Conservation (phyloP, 768 basidiomycete species). For the Myochromella boudieri region DNA sequence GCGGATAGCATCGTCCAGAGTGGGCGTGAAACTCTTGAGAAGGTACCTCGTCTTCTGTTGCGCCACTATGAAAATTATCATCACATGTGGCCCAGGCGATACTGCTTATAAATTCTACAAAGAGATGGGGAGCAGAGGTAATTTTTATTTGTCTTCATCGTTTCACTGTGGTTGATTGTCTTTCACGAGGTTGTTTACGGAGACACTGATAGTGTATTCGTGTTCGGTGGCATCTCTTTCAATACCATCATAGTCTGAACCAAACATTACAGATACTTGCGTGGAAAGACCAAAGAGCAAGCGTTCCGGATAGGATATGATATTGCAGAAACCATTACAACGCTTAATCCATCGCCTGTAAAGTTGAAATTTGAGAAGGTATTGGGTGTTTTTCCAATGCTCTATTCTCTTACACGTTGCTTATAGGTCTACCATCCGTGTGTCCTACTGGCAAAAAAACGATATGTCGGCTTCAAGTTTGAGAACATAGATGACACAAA, state of each 20-base stretch:
- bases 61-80: neutral
- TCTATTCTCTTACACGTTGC: neutral
- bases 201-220: slow-evolving; percentile 95
- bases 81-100: slow-evolving; percentile 63
- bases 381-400: neutral
- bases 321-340: slow-evolving; percentile 86
- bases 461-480: slow-evolving; percentile 97
- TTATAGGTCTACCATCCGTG: slow-evolving; percentile 89
- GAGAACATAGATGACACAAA: slow-evolving; percentile 78
- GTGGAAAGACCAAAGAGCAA: slow-evolving; percentile 88
- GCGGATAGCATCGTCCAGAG: slow-evolving; percentile 98
- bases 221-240: slow-evolving; percentile 34
- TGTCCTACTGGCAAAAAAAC: slow-evolving; percentile 96
- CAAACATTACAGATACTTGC: slow-evolving; percentile 53
- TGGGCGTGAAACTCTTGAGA: slow-evolving; percentile 92
- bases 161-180: neutral
- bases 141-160: neutral
- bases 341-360: slow-evolving; percentile 83
- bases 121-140: slow-evolving; percentile 83
- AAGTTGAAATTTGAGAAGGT: slow-evolving; percentile 99
- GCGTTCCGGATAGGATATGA: slow-evolving; percentile 93
- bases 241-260: neutral
- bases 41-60: slow-evolving; percentile 43
- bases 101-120: slow-evolving; percentile 66
- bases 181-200: slow-evolving; percentile 80